A percentile compares a stretch with the other conserved stretches of the same genome.
phyloP scores from a whole-genome alignment of 345 rosid species.

The Aethionema arabicum region DNA sequence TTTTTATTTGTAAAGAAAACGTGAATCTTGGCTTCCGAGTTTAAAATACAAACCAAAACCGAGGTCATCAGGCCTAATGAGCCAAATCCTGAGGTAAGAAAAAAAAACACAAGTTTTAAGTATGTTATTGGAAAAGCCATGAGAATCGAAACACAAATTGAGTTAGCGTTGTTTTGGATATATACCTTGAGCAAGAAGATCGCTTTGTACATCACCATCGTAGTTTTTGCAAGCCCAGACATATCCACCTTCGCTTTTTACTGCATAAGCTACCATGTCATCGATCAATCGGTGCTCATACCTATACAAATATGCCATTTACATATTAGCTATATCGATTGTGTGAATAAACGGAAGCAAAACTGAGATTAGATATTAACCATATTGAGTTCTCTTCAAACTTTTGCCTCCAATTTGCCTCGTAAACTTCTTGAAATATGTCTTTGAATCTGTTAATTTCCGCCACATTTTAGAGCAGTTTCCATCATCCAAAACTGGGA shows the following conservation, averaged over 20 bases:
- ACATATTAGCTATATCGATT: background rate
- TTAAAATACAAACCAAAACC: conserved; percentile 63
- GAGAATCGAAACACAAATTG: background rate
- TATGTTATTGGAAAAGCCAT: background rate
- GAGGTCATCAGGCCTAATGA: conserved; percentile 98
- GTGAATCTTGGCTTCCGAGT: background rate
- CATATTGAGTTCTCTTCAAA: conserved; percentile 92
- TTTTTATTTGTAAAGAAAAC: conserved; percentile 2
- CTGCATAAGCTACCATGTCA: conserved; percentile 96
- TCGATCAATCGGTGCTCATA: conserved; percentile 98
- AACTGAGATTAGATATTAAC: conserved; percentile 39
- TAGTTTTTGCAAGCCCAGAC: conserved; percentile 99
- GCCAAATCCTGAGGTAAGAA: conserved; percentile 65
- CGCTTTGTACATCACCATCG: conserved; percentile 98
- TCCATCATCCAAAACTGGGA: background rate
- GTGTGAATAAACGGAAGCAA: conserved; percentile 1
- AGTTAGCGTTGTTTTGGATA: background rate
- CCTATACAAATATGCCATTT: conserved; percentile 41
- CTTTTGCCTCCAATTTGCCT: conserved; percentile 85
- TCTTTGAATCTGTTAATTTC: conserved; percentile 76
- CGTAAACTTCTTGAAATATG: conserved; percentile 92
- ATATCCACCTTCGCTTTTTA: conserved; percentile 98
- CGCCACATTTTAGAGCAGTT: conserved; percentile 16
- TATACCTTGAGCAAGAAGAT: conserved; percentile 95
- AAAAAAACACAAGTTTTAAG: conserved; percentile 22